Percentiles rank a stretch among this genome's conserved stretches.
These are phyloP conservation scores for Mariannaea sp. DNA, from an alignment of 2,329 filamentous ascomycete species.

Conservation along the genomic window DNA sequence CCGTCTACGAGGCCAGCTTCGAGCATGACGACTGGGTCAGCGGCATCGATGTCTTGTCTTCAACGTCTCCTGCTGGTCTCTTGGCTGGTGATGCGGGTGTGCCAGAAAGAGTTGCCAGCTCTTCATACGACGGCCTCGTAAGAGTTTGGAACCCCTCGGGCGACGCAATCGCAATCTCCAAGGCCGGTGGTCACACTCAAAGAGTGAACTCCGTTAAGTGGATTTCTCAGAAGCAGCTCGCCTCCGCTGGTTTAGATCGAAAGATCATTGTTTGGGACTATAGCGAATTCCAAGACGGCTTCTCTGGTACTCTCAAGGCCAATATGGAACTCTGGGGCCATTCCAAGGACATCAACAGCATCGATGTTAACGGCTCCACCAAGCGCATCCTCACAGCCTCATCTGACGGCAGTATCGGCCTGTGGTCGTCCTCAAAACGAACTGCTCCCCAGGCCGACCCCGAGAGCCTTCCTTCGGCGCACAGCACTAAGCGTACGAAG, in stretches of 20 bases:
- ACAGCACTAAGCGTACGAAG: constrained; percentile 78
- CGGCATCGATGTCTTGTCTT: constrained; percentile 79
- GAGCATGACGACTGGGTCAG: constrained; percentile 98
- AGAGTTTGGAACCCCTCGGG: constrained; percentile 89
- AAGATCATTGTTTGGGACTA: constrained; percentile 92
- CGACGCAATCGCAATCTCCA: constrained; percentile 79
- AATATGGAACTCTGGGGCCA: constrained; percentile 85
- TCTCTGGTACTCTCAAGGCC: constrained; percentile 68
- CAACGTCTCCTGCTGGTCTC: constrained; percentile 63
- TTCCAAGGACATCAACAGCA: constrained; percentile 71
- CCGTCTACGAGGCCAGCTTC: constrained; percentile 87
- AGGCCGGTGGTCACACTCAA: constrained; percentile 73
- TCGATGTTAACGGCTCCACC: constrained; percentile 75
- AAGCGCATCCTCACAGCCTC: constrained; percentile 85
- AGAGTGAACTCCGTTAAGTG: constrained; percentile 85
- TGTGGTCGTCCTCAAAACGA: constrained; percentile 84
- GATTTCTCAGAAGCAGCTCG: constrained; percentile 76
- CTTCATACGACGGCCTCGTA: constrained; percentile 87
- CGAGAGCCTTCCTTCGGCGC: constrained; percentile 68
- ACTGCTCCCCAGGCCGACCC: constrained; percentile 75
- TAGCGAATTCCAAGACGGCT: constrained; percentile 64
- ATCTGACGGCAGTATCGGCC: constrained; percentile 79
- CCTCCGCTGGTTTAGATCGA: constrained; percentile 81
- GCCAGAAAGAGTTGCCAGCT: constrained; percentile 75
- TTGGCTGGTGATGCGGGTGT: constrained; percentile 43